A percentile compares a stretch with the other conserved stretches of the same genome.
Evolutionary conservation across 2,329 filamentous ascomycete species (phyloP).

Genomic region (Fusarium beomiforme): DNA sequence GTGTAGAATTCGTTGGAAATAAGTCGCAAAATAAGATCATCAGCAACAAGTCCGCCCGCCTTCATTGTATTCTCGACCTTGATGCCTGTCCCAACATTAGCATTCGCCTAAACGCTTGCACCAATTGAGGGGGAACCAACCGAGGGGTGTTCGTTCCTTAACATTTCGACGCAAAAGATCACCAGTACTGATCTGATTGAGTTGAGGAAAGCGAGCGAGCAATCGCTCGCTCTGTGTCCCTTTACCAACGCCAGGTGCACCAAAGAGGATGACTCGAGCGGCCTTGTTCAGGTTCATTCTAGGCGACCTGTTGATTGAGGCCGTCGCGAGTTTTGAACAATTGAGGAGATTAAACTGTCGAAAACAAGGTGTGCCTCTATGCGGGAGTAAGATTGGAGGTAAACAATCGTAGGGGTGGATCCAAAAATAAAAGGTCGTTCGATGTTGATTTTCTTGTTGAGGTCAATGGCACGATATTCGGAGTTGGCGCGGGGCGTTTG

Average conservation of each 20-base stretch:
- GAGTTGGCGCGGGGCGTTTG: constrained; percentile 32
- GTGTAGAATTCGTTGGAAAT: constrained; percentile 89
- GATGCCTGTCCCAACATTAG: constrained; percentile 69
- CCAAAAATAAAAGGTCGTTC: constrained; percentile 4
- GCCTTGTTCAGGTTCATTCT: constrained; percentile 78
- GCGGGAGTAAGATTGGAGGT: neutral
- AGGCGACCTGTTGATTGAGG: constrained; percentile 35
- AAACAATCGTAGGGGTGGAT: neutral
- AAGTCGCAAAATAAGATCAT: constrained; percentile 89
- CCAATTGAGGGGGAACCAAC: constrained; percentile 59
- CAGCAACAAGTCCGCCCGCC: constrained; percentile 87
- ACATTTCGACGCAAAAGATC: constrained; percentile 95
- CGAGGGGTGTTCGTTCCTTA: constrained; percentile 84
- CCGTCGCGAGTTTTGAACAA: constrained; percentile 17
- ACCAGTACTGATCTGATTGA: constrained; percentile 92
- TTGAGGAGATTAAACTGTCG: neutral
- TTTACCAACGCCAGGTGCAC: constrained; percentile 96
- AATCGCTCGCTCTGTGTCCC: constrained; percentile 94
- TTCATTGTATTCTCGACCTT: constrained; percentile 92
- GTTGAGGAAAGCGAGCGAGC: constrained; percentile 84
- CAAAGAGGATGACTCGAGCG: constrained; percentile 92
- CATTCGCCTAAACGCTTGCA: neutral
- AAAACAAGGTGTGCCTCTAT: neutral
- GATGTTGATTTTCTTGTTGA: constrained; percentile 29
- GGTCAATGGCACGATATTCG: constrained; percentile 22